A percentile compares a stretch with the other conserved stretches of the same genome.
Evolutionary conservation across 805 yeast genomes (phyloP).

Genomic region (Hanseniaspora occidentalis): DNA sequence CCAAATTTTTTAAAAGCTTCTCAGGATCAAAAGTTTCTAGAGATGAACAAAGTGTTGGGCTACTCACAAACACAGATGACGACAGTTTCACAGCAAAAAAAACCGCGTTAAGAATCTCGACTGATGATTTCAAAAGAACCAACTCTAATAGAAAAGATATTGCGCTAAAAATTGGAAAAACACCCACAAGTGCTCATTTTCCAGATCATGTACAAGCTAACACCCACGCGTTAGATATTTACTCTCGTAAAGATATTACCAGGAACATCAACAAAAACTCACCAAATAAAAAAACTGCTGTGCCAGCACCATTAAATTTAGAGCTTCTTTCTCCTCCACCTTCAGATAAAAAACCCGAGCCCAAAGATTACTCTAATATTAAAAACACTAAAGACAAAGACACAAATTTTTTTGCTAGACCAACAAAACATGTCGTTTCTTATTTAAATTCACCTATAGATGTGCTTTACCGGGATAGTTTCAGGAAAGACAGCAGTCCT

Average conservation of each 20-base stretch:
- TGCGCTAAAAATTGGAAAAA: background rate
- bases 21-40: slow-evolving; percentile 10
- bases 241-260: slow-evolving; percentile 4
- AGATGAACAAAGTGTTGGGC: background rate
- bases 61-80: no score
- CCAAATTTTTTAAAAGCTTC: slow-evolving; percentile 16
- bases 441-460: background rate
- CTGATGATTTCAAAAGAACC: background rate
- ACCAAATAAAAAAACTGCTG: slow-evolving; percentile 10
- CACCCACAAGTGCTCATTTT: background rate
- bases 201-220: background rate
- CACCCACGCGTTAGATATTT: background rate
- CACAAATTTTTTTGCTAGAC: background rate
- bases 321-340: slow-evolving; percentile 17
- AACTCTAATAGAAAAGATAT: background rate
- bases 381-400: background rate
- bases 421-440: background rate
- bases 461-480: background rate
- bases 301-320: slow-evolving; percentile 16
- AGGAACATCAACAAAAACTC: slow-evolving; percentile 7
- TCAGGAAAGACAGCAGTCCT: background rate
- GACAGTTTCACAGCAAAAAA: no score
- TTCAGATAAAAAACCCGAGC: slow-evolving; percentile 9
- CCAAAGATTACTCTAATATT: background rate
- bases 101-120: no score